Evolutionary conservation across 768 basidiomycete species (phyloP).

Genomic region (Leccinum barrowsii): DNA sequence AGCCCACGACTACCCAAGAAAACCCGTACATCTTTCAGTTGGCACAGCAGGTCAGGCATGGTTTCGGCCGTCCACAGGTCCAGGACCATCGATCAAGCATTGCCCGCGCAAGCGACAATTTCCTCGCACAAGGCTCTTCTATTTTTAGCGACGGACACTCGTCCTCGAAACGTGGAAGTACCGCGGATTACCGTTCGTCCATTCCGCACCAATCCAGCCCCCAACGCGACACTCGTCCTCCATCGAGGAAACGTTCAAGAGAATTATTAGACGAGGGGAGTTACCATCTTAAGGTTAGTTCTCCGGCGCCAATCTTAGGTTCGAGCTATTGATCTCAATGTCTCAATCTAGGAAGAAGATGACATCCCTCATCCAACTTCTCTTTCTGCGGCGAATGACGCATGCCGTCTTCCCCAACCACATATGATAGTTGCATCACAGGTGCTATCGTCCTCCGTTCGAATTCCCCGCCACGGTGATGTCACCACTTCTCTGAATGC

Average conservation of each 20-base stretch:
- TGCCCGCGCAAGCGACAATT: conserved; percentile 31
- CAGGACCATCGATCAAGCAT: conserved; percentile 32
- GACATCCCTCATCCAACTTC: conserved; percentile 18
- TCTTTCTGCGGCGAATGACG: conserved; percentile 20
- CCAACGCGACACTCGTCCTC: conserved; percentile 18
- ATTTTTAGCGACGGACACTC: conserved; percentile 26
- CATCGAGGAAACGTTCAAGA: conserved; percentile 33
- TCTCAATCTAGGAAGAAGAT: conserved; percentile 29
- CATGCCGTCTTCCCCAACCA: conserved; percentile 21
- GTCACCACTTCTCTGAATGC: conserved; percentile 5
- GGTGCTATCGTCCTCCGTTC: conserved; percentile 8
- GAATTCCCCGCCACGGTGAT: conserved; percentile 14
- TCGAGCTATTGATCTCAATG: conserved; percentile 21
- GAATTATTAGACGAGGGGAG: conserved; percentile 26
- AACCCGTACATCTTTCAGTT: conserved; percentile 19
- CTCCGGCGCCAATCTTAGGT: conserved; percentile 28
- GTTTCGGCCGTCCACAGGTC: conserved; percentile 18
- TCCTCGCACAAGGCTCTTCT: conserved; percentile 31
- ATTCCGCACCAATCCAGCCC: conserved; percentile 15
- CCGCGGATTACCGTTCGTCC: conserved; percentile 16
- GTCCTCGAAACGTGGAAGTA: conserved; percentile 14
- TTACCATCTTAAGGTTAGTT: conserved; percentile 32
- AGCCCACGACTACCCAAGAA: conserved; percentile 13
- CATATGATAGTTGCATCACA: conserved; percentile 27
- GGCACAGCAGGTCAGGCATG: conserved; percentile 23